Evolutionary conservation across 805 yeast genomes (phyloP).

Genomic region (Diddensiella santjacobensis): DNA sequence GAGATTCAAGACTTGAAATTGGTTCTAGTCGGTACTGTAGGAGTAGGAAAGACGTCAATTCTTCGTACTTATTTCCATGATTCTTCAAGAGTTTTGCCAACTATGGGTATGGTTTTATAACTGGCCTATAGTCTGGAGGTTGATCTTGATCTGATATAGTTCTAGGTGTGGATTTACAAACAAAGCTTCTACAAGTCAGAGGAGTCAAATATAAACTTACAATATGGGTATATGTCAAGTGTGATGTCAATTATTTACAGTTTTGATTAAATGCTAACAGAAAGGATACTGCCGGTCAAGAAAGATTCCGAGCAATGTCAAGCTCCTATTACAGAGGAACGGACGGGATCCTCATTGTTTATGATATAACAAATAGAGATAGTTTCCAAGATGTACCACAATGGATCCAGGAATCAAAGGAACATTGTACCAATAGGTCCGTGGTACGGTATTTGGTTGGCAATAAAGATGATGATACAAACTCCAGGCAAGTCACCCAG

Average conservation of each 20-base stretch:
- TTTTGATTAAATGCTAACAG: too few species aligned
- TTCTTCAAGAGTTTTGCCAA: constrained; percentile 36
- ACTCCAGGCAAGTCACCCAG: constrained; percentile 38
- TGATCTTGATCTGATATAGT: neutral
- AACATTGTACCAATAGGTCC: constrained; percentile 27
- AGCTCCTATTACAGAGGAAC: constrained; percentile 94
- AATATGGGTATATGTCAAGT: constrained; percentile 34
- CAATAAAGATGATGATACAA: constrained; percentile 34
- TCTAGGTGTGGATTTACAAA: constrained; percentile 44
- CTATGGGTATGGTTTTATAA: constrained; percentile 28
- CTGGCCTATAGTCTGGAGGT: too few species aligned
- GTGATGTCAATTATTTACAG: neutral
- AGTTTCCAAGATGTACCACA: constrained; percentile 49
- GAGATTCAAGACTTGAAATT: constrained; percentile 3
- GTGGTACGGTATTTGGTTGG: constrained; percentile 43
- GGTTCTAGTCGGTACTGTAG: constrained; percentile 39
- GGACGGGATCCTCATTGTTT: constrained; percentile 87
- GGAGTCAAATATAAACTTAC: constrained; percentile 42
- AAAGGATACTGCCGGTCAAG: constrained; percentile 98
- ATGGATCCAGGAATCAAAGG: constrained; percentile 41
- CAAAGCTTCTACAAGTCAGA: constrained; percentile 42
- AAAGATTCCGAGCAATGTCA: constrained; percentile 89
- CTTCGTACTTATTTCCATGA: constrained; percentile 40
- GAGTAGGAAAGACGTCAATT: constrained; percentile 48
- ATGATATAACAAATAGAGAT: constrained; percentile 82